Evolutionary conservation across 495 filamentous ascomycete genomes (phyloP).

Genomic region (Aspergillus coremiiformis): DNA sequence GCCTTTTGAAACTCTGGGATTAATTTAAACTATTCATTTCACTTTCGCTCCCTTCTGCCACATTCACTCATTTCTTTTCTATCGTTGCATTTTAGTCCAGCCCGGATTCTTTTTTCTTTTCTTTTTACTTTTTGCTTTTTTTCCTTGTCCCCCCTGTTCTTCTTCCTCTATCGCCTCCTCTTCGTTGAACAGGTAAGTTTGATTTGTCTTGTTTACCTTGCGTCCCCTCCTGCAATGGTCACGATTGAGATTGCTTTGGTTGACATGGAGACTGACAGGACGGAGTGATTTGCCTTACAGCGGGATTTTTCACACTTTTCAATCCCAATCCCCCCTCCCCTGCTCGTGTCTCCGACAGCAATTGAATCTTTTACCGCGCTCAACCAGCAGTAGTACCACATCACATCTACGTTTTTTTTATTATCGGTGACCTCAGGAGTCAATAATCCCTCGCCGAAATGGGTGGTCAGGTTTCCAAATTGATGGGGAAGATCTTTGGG

Average conservation of each 20-base stretch:
- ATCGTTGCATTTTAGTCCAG: background rate
- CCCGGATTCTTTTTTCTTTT: background rate
- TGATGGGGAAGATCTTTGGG: constrained; percentile 96
- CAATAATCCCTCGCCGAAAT: constrained; percentile 40
- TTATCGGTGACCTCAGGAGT: constrained; percentile 3
- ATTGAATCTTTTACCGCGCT: background rate
- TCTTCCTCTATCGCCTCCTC: too few species aligned
- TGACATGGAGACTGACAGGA: constrained; percentile 7
- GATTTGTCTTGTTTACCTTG: constrained; percentile 10
- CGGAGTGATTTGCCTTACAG: constrained; percentile 4
- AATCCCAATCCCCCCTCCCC: background rate
- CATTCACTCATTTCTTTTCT: background rate
- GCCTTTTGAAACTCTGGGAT: constrained; percentile 8
- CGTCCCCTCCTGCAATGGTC: background rate
- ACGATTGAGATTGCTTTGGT: constrained; percentile 6
- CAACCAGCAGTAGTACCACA: background rate
- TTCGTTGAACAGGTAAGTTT: constrained; percentile 9
- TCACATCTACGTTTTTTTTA: constrained; percentile 1
- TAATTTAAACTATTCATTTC: constrained; percentile 9
- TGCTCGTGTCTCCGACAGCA: background rate
- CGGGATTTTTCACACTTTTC: background rate
- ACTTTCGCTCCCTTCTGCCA: constrained; percentile 9
- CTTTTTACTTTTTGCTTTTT: background rate
- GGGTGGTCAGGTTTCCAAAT: constrained; percentile 77
- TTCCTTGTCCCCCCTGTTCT: background rate